Conservation (phyloP, 257 asterid genomes). For the Solanum medicagineum region DNA sequence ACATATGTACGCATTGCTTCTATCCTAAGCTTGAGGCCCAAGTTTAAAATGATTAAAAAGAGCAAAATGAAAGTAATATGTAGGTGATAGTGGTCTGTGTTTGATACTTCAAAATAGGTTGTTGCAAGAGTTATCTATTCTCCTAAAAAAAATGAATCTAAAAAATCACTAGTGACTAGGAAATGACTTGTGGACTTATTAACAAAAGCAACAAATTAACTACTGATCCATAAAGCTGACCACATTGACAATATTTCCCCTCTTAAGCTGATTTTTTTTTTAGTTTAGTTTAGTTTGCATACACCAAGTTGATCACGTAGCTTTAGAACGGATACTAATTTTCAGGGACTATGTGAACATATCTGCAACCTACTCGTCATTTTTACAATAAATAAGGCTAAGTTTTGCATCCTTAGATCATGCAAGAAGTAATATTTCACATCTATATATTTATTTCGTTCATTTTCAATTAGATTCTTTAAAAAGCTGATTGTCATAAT, state of each 20-base stretch:
- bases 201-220: not conserved
- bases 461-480: not conserved
- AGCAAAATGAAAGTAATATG: too few species aligned
- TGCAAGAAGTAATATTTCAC: too few species aligned
- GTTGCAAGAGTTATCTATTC: not conserved
- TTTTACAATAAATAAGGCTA: not conserved
- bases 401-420: not conserved
- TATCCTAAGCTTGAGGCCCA: not conserved
- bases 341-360: not conserved
- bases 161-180: not conserved
- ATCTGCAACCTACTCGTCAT: not conserved
- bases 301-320: not conserved
- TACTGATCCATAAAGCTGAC: not conserved
- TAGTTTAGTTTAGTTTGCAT: not conserved
- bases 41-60: not conserved
- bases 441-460: not conserved
- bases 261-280: not conserved
- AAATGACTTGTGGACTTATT: not conserved
- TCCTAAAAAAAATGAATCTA: not conserved
- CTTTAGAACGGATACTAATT: not conserved
- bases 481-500: too few species aligned
- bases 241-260: not conserved
- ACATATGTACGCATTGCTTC: not conserved
- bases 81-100: not conserved
- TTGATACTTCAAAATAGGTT: not conserved